Percentiles rank a stretch among this genome's conserved stretches.
phyloP scores from a whole-genome alignment of 768 basidiomycete genomes.

The Podaxis sp. region DNA sequence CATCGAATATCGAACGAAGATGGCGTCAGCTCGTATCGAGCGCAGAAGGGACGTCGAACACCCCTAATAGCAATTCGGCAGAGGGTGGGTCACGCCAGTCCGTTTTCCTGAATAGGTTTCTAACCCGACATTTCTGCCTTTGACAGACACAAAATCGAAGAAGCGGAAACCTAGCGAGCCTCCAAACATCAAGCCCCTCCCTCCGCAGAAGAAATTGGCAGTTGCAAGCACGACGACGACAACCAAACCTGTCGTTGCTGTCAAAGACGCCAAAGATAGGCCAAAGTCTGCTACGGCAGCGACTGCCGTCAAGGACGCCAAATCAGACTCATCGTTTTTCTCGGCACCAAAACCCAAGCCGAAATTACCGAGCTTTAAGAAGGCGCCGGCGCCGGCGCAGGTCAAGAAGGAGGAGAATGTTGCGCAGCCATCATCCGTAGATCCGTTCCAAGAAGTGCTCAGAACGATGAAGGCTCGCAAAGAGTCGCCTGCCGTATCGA shows the following conservation, averaged over 20 bases:
- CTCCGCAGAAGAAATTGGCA: conserved; percentile 68
- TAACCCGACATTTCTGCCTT: conserved; percentile 20
- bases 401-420: conserved; percentile 64
- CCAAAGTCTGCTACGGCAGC: conserved; percentile 22
- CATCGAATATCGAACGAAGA: conserved; percentile 80
- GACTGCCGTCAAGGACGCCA: conserved; percentile 65
- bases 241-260: conserved; percentile 38
- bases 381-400: conserved; percentile 44
- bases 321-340: conserved; percentile 87
- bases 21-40: conserved; percentile 66
- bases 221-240: conserved; percentile 45
- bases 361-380: conserved; percentile 85
- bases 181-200: conserved; percentile 44
- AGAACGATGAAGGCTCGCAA: conserved; percentile 70
- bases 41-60: conserved; percentile 41
- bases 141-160: conserved; percentile 58
- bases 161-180: conserved; percentile 73
- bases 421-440: conserved; percentile 73
- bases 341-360: conserved; percentile 84
- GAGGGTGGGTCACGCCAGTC: conserved; percentile 78
- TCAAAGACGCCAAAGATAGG: conserved; percentile 56
- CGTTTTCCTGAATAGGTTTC: conserved; percentile 21
- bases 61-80: conserved; percentile 41
- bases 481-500: conserved; percentile 60
- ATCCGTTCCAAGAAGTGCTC: conserved; percentile 83